Conservation (phyloP, 176 grass and related monocot species). For the Carex littledalei region DNA sequence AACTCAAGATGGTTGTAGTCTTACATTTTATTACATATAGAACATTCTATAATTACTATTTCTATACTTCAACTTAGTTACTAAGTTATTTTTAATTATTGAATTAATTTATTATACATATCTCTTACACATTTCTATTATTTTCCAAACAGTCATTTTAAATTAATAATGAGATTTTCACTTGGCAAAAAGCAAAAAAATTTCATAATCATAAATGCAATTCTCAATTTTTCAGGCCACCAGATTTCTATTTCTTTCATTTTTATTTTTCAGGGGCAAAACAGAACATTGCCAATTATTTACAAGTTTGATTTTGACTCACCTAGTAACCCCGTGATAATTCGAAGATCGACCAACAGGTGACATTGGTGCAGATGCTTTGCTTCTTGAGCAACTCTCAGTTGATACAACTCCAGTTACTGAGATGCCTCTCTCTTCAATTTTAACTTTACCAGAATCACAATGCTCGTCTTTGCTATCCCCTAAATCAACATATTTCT, state of each 20-base stretch:
- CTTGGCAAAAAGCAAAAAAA: background rate
- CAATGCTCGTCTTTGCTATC: background rate
- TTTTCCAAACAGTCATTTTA: background rate
- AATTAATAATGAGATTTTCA: too few species aligned
- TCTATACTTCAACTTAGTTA: background rate
- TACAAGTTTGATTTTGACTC: background rate
- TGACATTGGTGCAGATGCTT: conserved; percentile 3
- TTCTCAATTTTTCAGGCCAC: background rate
- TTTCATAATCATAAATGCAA: conserved; percentile 17
- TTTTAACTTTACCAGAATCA: background rate
- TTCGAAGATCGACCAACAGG: conserved; percentile 50
- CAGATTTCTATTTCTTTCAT: too few species aligned
- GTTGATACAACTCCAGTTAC: background rate
- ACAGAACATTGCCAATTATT: background rate
- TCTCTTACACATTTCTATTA: background rate
- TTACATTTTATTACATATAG: background rate
- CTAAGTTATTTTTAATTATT: background rate
- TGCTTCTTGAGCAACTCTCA: background rate
- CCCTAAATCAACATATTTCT: conserved; percentile 1
- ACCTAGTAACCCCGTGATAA: conserved; percentile 90
- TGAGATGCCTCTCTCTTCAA: background rate
- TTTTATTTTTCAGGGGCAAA: background rate
- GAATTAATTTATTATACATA: background rate
- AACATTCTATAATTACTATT: background rate
- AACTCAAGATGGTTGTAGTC: background rate